A percentile compares a stretch with the other conserved stretches of the same genome.
These are phyloP conservation scores for Septoria linicola DNA, from an alignment of 2,329 filamentous ascomycete species.

Conservation along the genomic window DNA sequence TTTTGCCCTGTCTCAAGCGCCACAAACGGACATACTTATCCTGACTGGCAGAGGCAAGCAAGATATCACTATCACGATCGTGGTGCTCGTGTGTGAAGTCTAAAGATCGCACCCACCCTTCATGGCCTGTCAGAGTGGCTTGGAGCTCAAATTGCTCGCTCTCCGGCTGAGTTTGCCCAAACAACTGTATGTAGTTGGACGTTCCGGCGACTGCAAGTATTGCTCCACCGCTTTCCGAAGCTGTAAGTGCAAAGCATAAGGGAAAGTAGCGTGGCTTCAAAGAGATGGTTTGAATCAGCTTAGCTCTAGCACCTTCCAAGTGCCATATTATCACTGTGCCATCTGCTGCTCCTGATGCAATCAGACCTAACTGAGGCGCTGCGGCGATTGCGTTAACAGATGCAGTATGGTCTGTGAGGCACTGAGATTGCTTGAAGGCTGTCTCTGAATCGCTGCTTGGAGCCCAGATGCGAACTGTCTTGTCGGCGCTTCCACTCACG, in stretches of 20 bases:
- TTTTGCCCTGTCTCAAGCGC: conserved; percentile 66
- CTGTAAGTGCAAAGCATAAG: conserved; percentile 68
- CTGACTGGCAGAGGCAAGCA: conserved; percentile 91
- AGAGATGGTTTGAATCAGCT: conserved; percentile 67
- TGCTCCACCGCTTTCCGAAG: conserved; percentile 52
- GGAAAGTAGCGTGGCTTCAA: conserved; percentile 80
- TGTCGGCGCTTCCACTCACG: conserved; percentile 79
- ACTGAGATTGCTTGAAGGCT: conserved; percentile 47
- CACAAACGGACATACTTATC: conserved; percentile 96
- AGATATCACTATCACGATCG: conserved; percentile 60
- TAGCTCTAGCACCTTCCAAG: conserved; percentile 45
- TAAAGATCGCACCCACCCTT: conserved; percentile 89
- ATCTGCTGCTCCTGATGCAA: conserved; percentile 64
- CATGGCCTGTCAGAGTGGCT: conserved; percentile 81
- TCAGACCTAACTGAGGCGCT: conserved; percentile 46
- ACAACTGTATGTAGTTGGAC: conserved; percentile 76
- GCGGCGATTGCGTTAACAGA: conserved; percentile 67
- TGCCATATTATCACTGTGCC: conserved; percentile 67
- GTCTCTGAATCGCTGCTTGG: conserved; percentile 29
- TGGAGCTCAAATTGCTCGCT: conserved; percentile 64
- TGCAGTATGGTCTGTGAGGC: conserved; percentile 65
- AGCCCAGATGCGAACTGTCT: conserved; percentile 66
- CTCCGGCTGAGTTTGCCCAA: conserved; percentile 55
- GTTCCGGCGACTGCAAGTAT: conserved; percentile 81
- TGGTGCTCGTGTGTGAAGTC: conserved; percentile 68